Percentiles rank a stretch among this genome's conserved stretches.
Evolutionary conservation across 768 basidiomycete genomes (phyloP).

Genomic region (Strobilomyces dryophilus): DNA sequence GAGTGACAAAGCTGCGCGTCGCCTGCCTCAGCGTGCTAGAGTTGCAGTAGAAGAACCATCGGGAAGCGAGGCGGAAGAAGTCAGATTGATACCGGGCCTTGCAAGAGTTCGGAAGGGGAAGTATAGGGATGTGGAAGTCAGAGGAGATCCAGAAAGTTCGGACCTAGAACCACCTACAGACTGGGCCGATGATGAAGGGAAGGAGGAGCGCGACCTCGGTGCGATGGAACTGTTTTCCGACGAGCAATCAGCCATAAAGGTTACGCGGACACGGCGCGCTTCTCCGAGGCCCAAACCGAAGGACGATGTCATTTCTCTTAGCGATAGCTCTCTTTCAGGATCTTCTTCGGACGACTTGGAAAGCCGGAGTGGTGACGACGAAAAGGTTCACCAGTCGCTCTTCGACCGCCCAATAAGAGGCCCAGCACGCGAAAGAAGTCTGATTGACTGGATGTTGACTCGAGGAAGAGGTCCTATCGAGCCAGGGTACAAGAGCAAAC

Average conservation of each 20-base stretch:
- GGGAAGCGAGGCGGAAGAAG: conserved; percentile 33
- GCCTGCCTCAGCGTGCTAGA: conserved; percentile 8
- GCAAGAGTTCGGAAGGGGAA: conserved; percentile 39
- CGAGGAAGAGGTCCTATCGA: conserved; percentile 31
- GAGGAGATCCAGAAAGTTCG: conserved; percentile 63
- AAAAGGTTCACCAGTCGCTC: conserved; percentile 34
- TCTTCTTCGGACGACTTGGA: conserved; percentile 14
- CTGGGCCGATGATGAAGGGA: neutral
- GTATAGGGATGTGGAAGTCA: conserved; percentile 40
- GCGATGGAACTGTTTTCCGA: conserved; percentile 10
- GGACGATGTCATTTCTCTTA: conserved; percentile 23
- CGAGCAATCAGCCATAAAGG: conserved; percentile 13
- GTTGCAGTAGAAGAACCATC: conserved; percentile 11
- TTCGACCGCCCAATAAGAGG: conserved; percentile 19
- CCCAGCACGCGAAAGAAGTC: conserved; percentile 36
- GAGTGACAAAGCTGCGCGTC: conserved; percentile 10
- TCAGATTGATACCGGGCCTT: conserved; percentile 48
- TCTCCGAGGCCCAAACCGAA: neutral
- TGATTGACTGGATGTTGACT: conserved; percentile 70
- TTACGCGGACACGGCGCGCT: conserved; percentile 20
- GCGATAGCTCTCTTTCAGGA: conserved; percentile 8
- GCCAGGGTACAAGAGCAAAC: conserved; percentile 14
- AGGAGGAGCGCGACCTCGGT: neutral
- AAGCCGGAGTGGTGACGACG: conserved; percentile 25
- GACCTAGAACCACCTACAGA: conserved; percentile 28